phyloP scores from a whole-genome alignment of 805 yeast genomes.

The Saccharomycopsis selenospora region DNA sequence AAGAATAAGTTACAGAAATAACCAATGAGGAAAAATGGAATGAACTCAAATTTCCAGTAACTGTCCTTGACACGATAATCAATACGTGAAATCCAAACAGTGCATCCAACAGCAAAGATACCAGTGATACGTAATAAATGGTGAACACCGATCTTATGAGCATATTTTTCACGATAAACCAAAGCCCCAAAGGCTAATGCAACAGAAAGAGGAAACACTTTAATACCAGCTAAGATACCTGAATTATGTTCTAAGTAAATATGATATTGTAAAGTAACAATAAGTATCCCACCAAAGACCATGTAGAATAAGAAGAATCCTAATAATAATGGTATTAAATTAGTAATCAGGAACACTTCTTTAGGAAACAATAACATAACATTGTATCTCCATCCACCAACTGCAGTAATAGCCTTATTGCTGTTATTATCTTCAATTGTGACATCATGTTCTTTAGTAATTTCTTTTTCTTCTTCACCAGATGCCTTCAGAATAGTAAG shows the following conservation, averaged over 20 bases:
- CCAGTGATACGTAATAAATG: neutral
- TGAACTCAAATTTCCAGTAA: conserved; percentile 1
- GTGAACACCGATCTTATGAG: conserved; percentile 2
- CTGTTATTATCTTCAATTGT: neutral
- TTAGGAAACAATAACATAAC: conserved; percentile 25
- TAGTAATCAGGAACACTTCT: conserved; percentile 25
- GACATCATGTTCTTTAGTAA: neutral
- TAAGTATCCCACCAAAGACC: conserved; percentile 23
- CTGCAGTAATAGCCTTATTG: too few species aligned
- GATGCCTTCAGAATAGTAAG: neutral
- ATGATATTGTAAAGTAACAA: conserved; percentile 26
- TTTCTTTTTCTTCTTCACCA: neutral
- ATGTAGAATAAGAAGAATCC: conserved; percentile 24
- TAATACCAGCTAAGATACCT: conserved; percentile 32
- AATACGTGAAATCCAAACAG: neutral
- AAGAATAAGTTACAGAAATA: conserved; percentile 1
- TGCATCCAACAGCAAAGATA: neutral
- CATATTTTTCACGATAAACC: neutral
- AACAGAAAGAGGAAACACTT: conserved; percentile 30
- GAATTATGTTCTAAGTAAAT: conserved; percentile 26
- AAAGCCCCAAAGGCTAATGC: conserved; percentile 28
- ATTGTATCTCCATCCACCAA: neutral
- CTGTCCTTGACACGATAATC: neutral
- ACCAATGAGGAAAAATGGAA: neutral
- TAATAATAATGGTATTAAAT: conserved; percentile 25